phyloP scores from a whole-genome alignment of 2,329 filamentous ascomycete species.

The Escovopsis sp. region DNA sequence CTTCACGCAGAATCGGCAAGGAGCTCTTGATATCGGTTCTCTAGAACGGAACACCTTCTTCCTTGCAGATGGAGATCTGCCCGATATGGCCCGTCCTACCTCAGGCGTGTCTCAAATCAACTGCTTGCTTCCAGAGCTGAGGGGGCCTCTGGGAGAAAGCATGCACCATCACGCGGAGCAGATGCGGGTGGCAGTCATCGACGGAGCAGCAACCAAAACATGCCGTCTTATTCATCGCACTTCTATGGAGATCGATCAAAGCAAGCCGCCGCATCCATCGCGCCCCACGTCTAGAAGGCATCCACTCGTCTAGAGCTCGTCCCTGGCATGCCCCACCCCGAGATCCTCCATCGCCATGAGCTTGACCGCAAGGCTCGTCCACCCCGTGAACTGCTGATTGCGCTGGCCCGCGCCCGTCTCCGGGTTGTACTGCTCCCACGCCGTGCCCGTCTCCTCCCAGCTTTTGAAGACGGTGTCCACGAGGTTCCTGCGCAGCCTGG shows the following conservation, averaged over 20 bases:
- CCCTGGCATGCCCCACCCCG: conserved; percentile 19
- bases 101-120: too few relatives aligned
- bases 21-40: too few relatives aligned
- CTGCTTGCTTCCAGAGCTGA: too few relatives aligned
- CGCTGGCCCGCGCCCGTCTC: conserved; percentile 87
- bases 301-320: conserved; percentile 29
- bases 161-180: too few relatives aligned
- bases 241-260: background rate
- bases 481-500: conserved; percentile 62
- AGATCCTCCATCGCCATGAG: conserved; percentile 89
- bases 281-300: background rate
- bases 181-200: background rate
- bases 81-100: too few relatives aligned
- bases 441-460: conserved; percentile 87
- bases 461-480: conserved; percentile 77
- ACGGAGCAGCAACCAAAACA: background rate
- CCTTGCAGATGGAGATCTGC: too few relatives aligned
- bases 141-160: too few relatives aligned
- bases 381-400: conserved; percentile 95
- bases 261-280: background rate
- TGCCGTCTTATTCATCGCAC: background rate
- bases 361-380: conserved; percentile 97
- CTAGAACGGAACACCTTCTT: too few relatives aligned
- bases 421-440: conserved; percentile 96
- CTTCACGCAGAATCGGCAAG: too few relatives aligned